phyloP scores from a whole-genome alignment of 202 grass and related monocot genomes.

The Schoenoplectus tabernaemontani region DNA sequence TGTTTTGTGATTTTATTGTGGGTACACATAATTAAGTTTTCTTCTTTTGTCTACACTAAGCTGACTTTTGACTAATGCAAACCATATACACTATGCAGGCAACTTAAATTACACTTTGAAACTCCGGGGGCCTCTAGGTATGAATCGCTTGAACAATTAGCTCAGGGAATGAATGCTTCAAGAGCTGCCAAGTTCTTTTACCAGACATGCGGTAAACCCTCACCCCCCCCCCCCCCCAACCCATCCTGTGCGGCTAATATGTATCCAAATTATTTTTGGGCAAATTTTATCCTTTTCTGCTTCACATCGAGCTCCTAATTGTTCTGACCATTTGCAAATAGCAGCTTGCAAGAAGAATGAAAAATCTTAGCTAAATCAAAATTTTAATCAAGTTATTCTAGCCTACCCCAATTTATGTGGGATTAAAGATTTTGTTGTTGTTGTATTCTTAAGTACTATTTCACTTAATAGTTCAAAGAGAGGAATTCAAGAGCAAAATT shows the following conservation, averaged over 20 bases:
- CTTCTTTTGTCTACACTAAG: background rate
- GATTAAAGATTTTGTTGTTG: too few relatives aligned
- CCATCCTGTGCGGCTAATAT: background rate
- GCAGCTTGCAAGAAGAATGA: background rate
- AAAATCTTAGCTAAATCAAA: background rate
- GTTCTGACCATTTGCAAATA: background rate
- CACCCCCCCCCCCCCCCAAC: background rate
- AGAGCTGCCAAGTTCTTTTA: slow-evolving; percentile 74
- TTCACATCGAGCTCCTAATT: background rate
- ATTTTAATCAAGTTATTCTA: slow-evolving; percentile 9
- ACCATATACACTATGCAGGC: slow-evolving; percentile 35
- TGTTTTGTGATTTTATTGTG: slow-evolving; percentile 7
- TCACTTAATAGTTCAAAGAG: background rate
- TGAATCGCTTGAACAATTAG: slow-evolving; percentile 58
- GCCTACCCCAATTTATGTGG: too few relatives aligned
- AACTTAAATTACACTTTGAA: slow-evolving; percentile 77
- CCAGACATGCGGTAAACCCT: slow-evolving; percentile 68
- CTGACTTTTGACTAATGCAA: background rate
- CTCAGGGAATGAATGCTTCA: slow-evolving; percentile 52
- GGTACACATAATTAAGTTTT: background rate
- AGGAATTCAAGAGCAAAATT: background rate
- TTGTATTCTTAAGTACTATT: background rate
- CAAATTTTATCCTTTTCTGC: background rate
- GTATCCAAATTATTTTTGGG: background rate
- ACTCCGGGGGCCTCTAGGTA: slow-evolving; percentile 38